These are phyloP conservation scores for Neofusicoccum kwambonambiense DNA, from an alignment of 2,329 filamentous ascomycete species.

Conservation along the genomic window DNA sequence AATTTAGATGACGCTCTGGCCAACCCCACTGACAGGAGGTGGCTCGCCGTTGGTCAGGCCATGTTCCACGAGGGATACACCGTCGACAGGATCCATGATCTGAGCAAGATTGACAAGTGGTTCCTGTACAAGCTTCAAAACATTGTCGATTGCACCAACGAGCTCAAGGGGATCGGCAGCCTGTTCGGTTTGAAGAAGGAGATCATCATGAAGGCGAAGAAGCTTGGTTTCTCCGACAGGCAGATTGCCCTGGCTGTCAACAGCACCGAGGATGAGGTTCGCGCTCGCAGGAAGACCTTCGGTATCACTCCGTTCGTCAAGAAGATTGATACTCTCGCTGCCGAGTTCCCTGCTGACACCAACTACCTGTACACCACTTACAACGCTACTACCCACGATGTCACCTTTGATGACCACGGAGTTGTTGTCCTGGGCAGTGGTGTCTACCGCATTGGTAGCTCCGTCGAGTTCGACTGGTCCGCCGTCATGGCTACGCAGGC, in stretches of 20 bases:
- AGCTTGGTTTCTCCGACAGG: conserved; percentile 94
- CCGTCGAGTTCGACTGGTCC: conserved; percentile 99
- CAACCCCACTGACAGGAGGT: conserved; percentile 93
- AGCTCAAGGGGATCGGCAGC: conserved; percentile 80
- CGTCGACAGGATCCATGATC: conserved; percentile 84
- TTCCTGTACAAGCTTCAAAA: conserved; percentile 98
- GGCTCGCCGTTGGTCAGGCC: conserved; percentile 95
- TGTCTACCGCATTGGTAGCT: conserved; percentile 96
- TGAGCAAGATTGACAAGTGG: conserved; percentile 99
- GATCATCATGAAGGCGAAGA: conserved; percentile 87
- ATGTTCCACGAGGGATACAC: conserved; percentile 97
- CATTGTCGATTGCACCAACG: conserved; percentile 84
- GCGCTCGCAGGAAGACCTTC: conserved; percentile 78
- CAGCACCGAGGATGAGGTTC: conserved; percentile 84
- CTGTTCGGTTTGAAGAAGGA: conserved; percentile 85
- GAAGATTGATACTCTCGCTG: conserved; percentile 96
- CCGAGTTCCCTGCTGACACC: conserved; percentile 91
- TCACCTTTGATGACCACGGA: conserved; percentile 89
- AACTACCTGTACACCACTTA: conserved; percentile 99
- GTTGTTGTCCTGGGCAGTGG: conserved; percentile 87
- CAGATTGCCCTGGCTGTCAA: conserved; percentile 88
- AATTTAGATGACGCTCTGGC: conserved; percentile 84
- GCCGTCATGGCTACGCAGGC: conserved; percentile 86
- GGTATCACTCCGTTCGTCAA: conserved; percentile 95
- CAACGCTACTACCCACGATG: conserved; percentile 91